A percentile compares a stretch with the other conserved stretches of the same genome.
Evolutionary conservation across 2,329 filamentous ascomycete species (phyloP).

Genomic region (Cercospora sp.): DNA sequence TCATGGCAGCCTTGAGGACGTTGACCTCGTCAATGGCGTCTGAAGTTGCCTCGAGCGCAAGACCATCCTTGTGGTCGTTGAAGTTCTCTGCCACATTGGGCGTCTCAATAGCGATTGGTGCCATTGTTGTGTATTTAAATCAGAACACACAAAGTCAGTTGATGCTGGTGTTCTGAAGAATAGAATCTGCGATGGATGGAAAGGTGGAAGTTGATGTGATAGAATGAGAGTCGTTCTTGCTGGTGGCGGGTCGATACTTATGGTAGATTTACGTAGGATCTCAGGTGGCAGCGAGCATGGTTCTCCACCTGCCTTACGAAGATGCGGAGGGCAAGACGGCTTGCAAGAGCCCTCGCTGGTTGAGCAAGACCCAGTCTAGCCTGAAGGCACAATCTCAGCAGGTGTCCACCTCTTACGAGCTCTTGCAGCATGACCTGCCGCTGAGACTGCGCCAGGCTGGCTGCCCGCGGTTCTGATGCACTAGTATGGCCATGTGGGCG

Average conservation of each 20-base stretch:
- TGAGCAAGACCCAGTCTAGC: constrained; percentile 15
- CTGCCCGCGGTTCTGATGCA: constrained; percentile 11
- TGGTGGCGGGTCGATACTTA: not conserved
- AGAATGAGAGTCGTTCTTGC: not conserved
- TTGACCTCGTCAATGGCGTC: constrained; percentile 63
- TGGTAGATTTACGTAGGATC: constrained; percentile 10
- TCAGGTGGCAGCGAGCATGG: not conserved
- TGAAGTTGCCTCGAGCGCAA: constrained; percentile 59
- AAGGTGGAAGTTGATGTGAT: not conserved
- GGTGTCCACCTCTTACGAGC: constrained; percentile 18
- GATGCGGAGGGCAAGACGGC: constrained; percentile 13
- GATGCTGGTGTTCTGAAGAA: not conserved
- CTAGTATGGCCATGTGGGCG: constrained; percentile 19
- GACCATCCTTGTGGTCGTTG: constrained; percentile 56
- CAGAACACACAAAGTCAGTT: not conserved
- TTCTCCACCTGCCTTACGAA: constrained; percentile 13
- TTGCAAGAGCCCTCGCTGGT: constrained; percentile 3
- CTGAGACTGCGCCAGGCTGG: constrained; percentile 12
- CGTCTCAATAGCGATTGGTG: constrained; percentile 48
- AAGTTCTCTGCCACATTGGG: constrained; percentile 48
- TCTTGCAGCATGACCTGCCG: constrained; percentile 18
- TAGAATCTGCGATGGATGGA: not conserved
- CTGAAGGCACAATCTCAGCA: constrained; percentile 13
- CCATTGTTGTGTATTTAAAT: constrained; percentile 40
- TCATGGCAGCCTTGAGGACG: constrained; percentile 58